A percentile compares a stretch with the other conserved stretches of the same genome.
Conservation (phyloP, 495 filamentous ascomycete species). For the Aspergillus baeticus region DNA sequence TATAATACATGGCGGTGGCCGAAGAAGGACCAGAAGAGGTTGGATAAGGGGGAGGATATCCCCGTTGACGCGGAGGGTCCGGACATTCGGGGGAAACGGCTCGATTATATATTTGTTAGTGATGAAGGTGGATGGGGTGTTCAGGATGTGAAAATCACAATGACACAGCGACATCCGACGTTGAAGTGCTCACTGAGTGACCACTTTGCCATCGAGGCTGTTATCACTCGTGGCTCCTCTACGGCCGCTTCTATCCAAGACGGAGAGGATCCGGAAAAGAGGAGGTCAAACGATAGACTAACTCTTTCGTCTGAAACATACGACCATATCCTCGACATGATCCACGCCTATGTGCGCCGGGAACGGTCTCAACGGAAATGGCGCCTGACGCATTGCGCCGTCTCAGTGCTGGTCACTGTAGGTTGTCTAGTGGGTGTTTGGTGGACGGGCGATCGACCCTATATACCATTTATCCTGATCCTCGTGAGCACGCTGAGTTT, state of each 20-base stretch:
- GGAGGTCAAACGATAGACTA: slow-evolving; percentile 31
- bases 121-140: slow-evolving; percentile 63
- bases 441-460: slow-evolving; percentile 72
- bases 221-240: slow-evolving; percentile 30
- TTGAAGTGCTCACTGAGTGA: slow-evolving; percentile 85
- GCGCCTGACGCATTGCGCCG: slow-evolving; percentile 70
- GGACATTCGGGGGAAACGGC: slow-evolving; percentile 74
- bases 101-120: slow-evolving; percentile 92
- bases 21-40: slow-evolving; percentile 55
- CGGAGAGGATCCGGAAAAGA: background rate
- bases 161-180: slow-evolving; percentile 79
- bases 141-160: slow-evolving; percentile 65
- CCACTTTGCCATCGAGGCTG: slow-evolving; percentile 75
- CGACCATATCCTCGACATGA: slow-evolving; percentile 69
- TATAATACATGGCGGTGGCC: slow-evolving; percentile 95
- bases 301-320: slow-evolving; percentile 56
- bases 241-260: background rate
- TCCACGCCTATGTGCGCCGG: slow-evolving; percentile 61
- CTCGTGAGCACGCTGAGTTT: slow-evolving; percentile 76
- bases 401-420: slow-evolving; percentile 61
- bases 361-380: slow-evolving; percentile 67
- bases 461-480: slow-evolving; percentile 77
- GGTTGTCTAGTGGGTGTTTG: slow-evolving; percentile 78
- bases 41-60: slow-evolving; percentile 58
- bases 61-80: slow-evolving; percentile 54